Evolutionary conservation across 352 stramenopile species (phyloP).

Genomic region (Phytophthora podocarpi): DNA sequence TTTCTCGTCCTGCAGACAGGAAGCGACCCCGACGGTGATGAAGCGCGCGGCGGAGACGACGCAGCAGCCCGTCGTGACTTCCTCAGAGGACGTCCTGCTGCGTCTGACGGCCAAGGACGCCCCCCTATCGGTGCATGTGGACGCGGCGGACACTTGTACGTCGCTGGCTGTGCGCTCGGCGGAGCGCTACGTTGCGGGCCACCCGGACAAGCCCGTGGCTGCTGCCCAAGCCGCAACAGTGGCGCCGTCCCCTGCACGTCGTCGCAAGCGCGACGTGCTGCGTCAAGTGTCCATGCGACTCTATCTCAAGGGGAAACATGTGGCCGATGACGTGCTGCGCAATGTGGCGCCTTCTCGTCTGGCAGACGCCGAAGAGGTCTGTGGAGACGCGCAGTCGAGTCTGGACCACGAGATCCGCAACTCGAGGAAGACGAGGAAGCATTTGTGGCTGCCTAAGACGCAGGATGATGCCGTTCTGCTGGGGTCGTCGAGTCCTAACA

Average conservation of each 20-base stretch:
- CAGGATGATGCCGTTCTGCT: constrained; percentile 80
- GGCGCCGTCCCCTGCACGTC: constrained; percentile 18
- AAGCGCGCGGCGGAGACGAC: constrained; percentile 14
- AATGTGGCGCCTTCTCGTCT: constrained; percentile 62
- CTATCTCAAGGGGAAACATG: constrained; percentile 69
- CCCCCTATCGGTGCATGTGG: constrained; percentile 4
- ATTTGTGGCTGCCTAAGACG: constrained; percentile 75
- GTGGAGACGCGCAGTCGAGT: constrained; percentile 47
- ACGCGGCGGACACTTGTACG: constrained; percentile 4
- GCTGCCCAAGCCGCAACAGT: constrained; percentile 1
- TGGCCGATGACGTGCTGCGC: constrained; percentile 67
- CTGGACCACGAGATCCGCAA: constrained; percentile 68
- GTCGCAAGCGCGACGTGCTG: constrained; percentile 70
- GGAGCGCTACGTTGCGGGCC: constrained; percentile 19
- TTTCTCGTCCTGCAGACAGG: constrained; percentile 14
- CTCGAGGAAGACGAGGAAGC: constrained; percentile 68
- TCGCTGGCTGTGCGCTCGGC: constrained; percentile 5
- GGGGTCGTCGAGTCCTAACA: constrained; percentile 8
- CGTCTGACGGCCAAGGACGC: constrained; percentile 12
- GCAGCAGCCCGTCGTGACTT: not conserved
- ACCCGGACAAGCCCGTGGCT: constrained; percentile 17
- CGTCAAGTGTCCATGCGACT: constrained; percentile 80
- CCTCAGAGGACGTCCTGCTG: constrained; percentile 11
- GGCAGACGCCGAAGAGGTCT: constrained; percentile 64
- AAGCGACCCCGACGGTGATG: constrained; percentile 6